Evolutionary conservation across 116 monocot genomes (phyloP), one percentile per base, ranked within the genome.

Genomic region (Phalaenopsis hybrid): DNA sequence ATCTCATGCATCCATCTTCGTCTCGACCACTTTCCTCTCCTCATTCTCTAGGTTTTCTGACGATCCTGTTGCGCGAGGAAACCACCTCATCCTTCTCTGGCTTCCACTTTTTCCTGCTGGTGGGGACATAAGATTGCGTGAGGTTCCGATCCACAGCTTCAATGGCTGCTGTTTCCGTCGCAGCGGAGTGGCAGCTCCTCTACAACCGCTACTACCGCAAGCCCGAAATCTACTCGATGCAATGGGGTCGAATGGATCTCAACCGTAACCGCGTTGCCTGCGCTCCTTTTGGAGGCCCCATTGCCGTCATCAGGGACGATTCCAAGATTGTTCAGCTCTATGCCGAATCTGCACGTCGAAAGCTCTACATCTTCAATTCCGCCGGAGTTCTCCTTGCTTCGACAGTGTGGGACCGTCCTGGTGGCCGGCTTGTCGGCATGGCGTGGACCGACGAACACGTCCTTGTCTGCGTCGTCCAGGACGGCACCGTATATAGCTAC

Each of bases 241-340:
- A 82, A 23, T 94, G 96, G 89, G 83, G 79, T 77, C 89, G 90
- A 73, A 85, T 94, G 59, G 94, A 94, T 86, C 92, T 98, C 83
- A 84, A 89, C 48, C 91, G 93, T 77, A 88, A 93, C 84, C 94
- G 94, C 85, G 86, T 94, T 44, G 94, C 98, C 84, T 88, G 87
- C 82, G 98, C 98, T 41, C 90, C 95, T 57, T 94, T 94, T 82
- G 94, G 92, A 41, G 98, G 95, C 48, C 98, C 95, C 31, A 89
- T 95, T 86, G 98, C 98, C 50, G 92, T 92, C 79, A 94, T 98
- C 82, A 88, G 98, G 41, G 98, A 98, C 82, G 98, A 98, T 76
- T 94, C 98, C 76, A 98, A 98, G 89, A 91, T 98, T 80, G 95
- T 98, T 11, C 98, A 94, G 84, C 90, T 98, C 76, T 81, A 80